phyloP scores from a whole-genome alignment of 2,329 filamentous ascomycete species.

The Graphiopsis chlorocephala region DNA sequence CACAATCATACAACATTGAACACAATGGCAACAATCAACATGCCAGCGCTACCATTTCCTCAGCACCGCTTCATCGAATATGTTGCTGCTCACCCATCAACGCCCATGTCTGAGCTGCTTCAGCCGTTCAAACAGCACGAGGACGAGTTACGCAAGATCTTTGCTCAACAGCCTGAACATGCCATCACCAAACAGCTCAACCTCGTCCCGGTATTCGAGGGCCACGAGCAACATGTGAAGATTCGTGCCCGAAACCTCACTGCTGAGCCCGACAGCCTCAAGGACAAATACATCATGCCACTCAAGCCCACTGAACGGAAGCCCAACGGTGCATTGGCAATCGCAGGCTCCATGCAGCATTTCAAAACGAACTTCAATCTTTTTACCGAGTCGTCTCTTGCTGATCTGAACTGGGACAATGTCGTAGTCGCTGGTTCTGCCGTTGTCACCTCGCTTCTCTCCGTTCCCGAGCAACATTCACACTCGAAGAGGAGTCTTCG shows the following conservation, averaged over 20 bases:
- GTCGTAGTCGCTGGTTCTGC: conserved; percentile 78
- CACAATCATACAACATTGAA: not conserved
- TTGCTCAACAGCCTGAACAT: conserved; percentile 65
- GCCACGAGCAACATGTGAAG: conserved; percentile 54
- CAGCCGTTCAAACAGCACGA: conserved; percentile 68
- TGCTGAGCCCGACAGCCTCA: conserved; percentile 58
- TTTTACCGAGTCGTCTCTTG: conserved; percentile 75
- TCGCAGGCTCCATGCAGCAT: conserved; percentile 64
- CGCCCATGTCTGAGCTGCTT: conserved; percentile 57
- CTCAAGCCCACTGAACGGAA: conserved; percentile 62
- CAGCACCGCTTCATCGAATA: conserved; percentile 50
- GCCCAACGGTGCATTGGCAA: conserved; percentile 61
- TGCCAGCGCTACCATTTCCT: conserved; percentile 39
- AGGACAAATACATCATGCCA: conserved; percentile 66
- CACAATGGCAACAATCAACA: conserved; percentile 15
- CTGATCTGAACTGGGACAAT: conserved; percentile 77
- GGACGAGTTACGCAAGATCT: conserved; percentile 62
- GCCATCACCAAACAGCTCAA: conserved; percentile 60
- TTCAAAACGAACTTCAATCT: conserved; percentile 78
- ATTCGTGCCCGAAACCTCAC: conserved; percentile 61
- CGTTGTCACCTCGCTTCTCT: conserved; percentile 74
- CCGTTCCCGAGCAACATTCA: conserved; percentile 53
- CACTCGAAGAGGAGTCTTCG: conserved; percentile 42
- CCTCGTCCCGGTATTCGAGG: conserved; percentile 63
- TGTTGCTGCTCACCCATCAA: conserved; percentile 54